Conservation (phyloP, 805 yeast genomes). For the Myxozyma melibiosi region DNA sequence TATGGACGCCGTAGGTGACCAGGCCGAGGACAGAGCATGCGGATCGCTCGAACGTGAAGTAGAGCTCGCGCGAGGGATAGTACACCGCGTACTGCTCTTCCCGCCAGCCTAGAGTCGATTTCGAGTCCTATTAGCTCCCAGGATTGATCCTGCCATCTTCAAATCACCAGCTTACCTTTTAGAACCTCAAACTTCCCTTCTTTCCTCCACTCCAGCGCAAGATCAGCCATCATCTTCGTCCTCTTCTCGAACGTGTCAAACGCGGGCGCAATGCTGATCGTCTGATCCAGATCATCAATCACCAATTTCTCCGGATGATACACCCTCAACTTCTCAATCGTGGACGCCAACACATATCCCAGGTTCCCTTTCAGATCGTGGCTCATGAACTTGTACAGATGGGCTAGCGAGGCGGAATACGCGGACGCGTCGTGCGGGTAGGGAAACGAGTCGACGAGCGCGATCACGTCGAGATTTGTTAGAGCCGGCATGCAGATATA, state of each 20-base stretch:
- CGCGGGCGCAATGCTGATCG: constrained; percentile 40
- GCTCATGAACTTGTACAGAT: constrained; percentile 35
- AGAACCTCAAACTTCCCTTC: constrained; percentile 40
- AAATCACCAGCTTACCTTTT: constrained; percentile 41
- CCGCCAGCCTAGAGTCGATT: constrained; percentile 77
- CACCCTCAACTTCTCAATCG: constrained; percentile 32
- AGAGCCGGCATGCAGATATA: constrained; percentile 2
- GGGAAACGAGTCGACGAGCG: constrained; percentile 27
- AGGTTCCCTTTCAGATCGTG: constrained; percentile 35
- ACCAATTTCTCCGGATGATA: constrained; percentile 26
- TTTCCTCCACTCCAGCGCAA: constrained; percentile 41
- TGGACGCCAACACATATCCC: constrained; percentile 37
- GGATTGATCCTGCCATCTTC: no score
- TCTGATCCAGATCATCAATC: constrained; percentile 36
- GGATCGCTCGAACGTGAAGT: constrained; percentile 76
- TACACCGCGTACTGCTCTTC: constrained; percentile 77
- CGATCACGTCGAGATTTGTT: constrained; percentile 22
- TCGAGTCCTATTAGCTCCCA: no score
- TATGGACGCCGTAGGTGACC: constrained; percentile 86
- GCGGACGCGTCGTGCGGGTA: constrained; percentile 8
- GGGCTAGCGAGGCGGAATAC: neutral
- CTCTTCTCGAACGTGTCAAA: constrained; percentile 49
- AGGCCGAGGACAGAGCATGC: constrained; percentile 81
- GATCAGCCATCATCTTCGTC: constrained; percentile 42
- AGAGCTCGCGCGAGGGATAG: constrained; percentile 56